A percentile compares a stretch with the other conserved stretches of the same genome.
Conservation (phyloP, 164 flowering plant genomes). For the Echeveria elegans region DNA sequence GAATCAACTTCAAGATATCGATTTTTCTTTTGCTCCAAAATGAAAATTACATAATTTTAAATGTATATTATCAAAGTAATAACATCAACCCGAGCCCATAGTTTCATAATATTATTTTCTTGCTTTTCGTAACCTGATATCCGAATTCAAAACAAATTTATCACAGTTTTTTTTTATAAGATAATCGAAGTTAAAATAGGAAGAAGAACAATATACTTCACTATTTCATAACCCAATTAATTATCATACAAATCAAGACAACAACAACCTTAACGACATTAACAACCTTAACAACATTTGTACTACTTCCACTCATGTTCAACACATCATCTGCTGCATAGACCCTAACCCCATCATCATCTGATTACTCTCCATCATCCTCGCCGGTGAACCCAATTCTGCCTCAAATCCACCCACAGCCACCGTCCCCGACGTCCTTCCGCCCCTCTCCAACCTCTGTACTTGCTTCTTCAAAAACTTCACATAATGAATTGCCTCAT, state of each 20-base stretch:
- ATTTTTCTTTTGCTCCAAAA: no score
- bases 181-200: not conserved
- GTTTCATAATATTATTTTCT: no score
- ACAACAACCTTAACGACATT: not conserved
- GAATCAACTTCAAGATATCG: no score
- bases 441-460: constrained; percentile 26
- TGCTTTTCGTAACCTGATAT: no score
- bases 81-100: no score
- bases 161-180: not conserved
- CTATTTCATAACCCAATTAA: not conserved
- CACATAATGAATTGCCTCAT: constrained; percentile 49
- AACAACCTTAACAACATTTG: not conserved
- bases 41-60: no score
- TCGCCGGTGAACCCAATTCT: constrained; percentile 11
- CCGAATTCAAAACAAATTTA: no score
- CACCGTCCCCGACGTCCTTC: constrained; percentile 15
- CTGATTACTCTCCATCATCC: constrained; percentile 11
- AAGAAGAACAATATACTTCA: not conserved
- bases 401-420: not conserved
- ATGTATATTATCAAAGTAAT: no score
- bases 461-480: constrained; percentile 52
- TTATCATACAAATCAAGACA: not conserved
- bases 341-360: constrained; percentile 15
- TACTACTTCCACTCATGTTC: not conserved
- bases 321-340: constrained; percentile 29